phyloP scores from a whole-genome alignment of 768 basidiomycete species.

The Pulveroboletus sp. region DNA sequence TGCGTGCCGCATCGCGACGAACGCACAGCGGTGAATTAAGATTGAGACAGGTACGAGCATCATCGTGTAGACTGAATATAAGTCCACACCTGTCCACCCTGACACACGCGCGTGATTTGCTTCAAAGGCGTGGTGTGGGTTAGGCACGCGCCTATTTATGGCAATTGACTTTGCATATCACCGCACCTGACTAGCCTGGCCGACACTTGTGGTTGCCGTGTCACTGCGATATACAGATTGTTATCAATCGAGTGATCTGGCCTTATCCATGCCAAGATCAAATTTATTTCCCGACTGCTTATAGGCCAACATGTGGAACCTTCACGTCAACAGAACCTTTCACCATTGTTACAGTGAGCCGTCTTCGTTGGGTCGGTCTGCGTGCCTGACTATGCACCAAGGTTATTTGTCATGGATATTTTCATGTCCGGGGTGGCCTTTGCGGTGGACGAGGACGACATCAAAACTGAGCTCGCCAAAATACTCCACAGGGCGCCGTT shows the following conservation, averaged over 20 bases:
- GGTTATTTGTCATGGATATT: slow-evolving; percentile 30
- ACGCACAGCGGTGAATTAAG: slow-evolving; percentile 26
- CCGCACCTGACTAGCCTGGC: too few relatives aligned
- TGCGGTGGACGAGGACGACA: slow-evolving; percentile 29
- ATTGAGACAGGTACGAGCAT: slow-evolving; percentile 43
- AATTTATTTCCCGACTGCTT: background rate
- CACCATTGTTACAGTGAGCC: slow-evolving; percentile 20
- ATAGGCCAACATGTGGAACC: slow-evolving; percentile 12
- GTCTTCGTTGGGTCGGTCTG: background rate
- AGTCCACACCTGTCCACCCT: too few relatives aligned
- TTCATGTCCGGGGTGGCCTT: slow-evolving; percentile 32
- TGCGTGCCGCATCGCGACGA: slow-evolving; percentile 30
- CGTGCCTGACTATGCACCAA: background rate
- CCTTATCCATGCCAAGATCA: background rate
- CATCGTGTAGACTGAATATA: slow-evolving; percentile 49
- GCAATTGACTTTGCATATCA: slow-evolving; percentile 1
- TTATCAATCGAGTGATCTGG: slow-evolving; percentile 18
- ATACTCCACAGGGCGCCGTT: slow-evolving; percentile 35
- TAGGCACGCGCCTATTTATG: background rate
- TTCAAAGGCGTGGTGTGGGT: too few relatives aligned
- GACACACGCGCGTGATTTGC: background rate
- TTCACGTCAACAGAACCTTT: slow-evolving; percentile 4
- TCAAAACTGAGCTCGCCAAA: slow-evolving; percentile 32
- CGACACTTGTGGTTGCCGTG: too few relatives aligned
- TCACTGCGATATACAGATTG: background rate